Base-by-base conservation (phyloP, 1,284 basidiomycete genomes). In the Malassezia sp. region DNA sequence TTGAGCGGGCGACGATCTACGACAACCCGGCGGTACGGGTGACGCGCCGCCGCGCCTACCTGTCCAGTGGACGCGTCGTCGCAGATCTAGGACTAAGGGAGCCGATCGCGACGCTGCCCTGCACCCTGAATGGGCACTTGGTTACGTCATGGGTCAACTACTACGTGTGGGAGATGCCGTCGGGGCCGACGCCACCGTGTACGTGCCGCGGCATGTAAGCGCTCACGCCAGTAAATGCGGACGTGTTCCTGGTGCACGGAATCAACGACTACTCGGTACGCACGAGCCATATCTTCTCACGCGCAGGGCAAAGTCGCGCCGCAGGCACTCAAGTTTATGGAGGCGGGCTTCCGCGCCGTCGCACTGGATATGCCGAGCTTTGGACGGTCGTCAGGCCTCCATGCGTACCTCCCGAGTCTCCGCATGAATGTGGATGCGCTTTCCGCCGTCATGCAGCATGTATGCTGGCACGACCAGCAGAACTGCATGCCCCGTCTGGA, bases 331-430 rank as follows among this genome's bases (percentile, higher is more conserved):
- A 66, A 71, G 35, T 73, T 75, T 45, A 62, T 75, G 36, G 63
- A 71, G 45, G 68, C 71, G 4, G 75, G 75, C 0, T 76, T 75
- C 57, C 63, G 75, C 20, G 66, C 75, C 23, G 73, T 77, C 48
- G 63, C 73, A 5, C 72, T 75, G 15, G 75, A 77, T 54, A 58
- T 77, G 28, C 75, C 75, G 2, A 71, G 71, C 10, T 75, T 75
- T 42, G 71, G 74, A 42, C 37, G 62, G 4, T 54, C 52, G 12
- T 53, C 59, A 0, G 75, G 74, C 2, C 50, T 76, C 21, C 73
- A 76, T 57, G 73, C 71, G 1, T 73, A 75, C 45, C 42, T 75
- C 9, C 71, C 73, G 17, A 71, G 70, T 10, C 54, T 73, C 23
- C 61, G 70, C 18, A 56, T 74, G 24, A 64, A 75, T 5, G 69